Evolutionary conservation across 495 filamentous ascomycete species (phyloP).

Genomic region (Amniculicola lignicola): DNA sequence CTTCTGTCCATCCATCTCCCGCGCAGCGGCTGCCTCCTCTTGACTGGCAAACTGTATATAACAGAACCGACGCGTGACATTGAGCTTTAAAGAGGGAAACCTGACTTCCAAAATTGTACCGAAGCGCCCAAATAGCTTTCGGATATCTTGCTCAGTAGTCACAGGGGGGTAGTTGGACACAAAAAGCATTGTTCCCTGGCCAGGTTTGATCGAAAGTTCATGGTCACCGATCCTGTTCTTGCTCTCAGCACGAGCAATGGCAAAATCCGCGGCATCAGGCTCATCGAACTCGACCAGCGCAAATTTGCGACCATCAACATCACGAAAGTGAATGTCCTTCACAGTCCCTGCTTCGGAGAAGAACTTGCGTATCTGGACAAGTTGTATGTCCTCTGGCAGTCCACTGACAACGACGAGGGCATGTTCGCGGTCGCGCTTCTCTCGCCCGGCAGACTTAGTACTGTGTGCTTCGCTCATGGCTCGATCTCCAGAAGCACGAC

Average conservation of each 20-base stretch:
- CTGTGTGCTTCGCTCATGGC: slow-evolving; percentile 41
- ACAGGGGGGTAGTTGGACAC: slow-evolving; percentile 87
- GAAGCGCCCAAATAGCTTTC: slow-evolving; percentile 68
- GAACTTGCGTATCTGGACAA: slow-evolving; percentile 75
- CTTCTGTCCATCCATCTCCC: slow-evolving; percentile 66
- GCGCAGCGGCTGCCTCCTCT: slow-evolving; percentile 62
- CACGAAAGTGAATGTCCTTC: slow-evolving; percentile 52
- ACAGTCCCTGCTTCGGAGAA: slow-evolving; percentile 69
- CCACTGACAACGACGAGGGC: slow-evolving; percentile 77
- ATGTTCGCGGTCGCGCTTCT: slow-evolving; percentile 84
- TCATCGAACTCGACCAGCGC: slow-evolving; percentile 83
- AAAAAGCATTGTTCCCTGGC: slow-evolving; percentile 73
- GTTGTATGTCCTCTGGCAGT: slow-evolving; percentile 64
- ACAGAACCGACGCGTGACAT: slow-evolving; percentile 86
- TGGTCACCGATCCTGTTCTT: slow-evolving; percentile 69
- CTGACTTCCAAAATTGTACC: slow-evolving; percentile 83
- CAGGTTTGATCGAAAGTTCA: slow-evolving; percentile 68
- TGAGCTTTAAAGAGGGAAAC: slow-evolving; percentile 84
- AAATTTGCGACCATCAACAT: slow-evolving; percentile 56
- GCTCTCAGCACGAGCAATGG: slow-evolving; percentile 65
- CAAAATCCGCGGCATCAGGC: slow-evolving; percentile 72
- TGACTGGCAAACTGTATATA: slow-evolving; percentile 78
- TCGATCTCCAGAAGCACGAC: too few species aligned
- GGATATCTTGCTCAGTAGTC: slow-evolving; percentile 78
- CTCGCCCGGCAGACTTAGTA: slow-evolving; percentile 36